phyloP scores from a whole-genome alignment of 129 eudicot species.

The Daucus carota region DH1_v3.0 NC_030382.2:12328501-12329000 shows the following conservation, averaged over 20 bases:
- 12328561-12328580: not conserved
- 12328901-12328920: not conserved
- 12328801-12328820: not conserved
- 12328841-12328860: not conserved
- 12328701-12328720: not conserved
- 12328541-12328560: not conserved
- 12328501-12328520: not conserved
- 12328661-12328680: not conserved
- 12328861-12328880: constrained; percentile 1
- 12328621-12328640: not conserved
- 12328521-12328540: not conserved
- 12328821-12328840: not conserved
- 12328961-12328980: not conserved
- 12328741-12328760: not conserved
- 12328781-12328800: not conserved
- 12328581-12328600: not conserved
- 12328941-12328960: not conserved
- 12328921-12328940: not conserved
- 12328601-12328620: not conserved
- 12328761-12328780: not conserved
- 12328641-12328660: not conserved
- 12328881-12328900: not conserved
- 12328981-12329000: constrained; percentile 21
- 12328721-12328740: not conserved
- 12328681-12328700: not conserved